Base-by-base conservation (phyloP, 23 red algal genomes). In the Rhodosorus marinus region DNA sequence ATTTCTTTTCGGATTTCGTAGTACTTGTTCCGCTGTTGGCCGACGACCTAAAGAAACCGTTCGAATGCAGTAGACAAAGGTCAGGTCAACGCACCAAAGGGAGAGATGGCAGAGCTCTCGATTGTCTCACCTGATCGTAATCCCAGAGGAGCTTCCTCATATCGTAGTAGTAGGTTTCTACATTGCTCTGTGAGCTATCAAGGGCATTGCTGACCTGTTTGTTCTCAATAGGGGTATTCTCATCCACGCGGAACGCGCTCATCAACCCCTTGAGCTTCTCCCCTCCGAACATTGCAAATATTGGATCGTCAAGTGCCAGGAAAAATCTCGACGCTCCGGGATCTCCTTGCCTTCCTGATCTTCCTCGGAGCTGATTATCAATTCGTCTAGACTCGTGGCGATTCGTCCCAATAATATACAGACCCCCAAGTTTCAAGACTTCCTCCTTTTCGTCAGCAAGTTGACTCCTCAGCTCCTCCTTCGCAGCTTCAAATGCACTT, bases 391-490 rank as follows among this genome's bases (percentile, higher is more conserved):
- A 80, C 48, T 98, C 90, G 5, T 81, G 71, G 29, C 79, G 54
- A 34, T 98, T 80, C 14, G 90, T 98, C n/a, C 90, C 90, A 47
- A 98, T 79, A 0, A 98, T 64, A 45, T 85, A 82, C 61, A 98
- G 40, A 33, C 90, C 90, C 17, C 90, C 90, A 25, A 79, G 51
- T 23, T 84, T 59, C 6, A 98, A 29, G 24, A 98, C 72, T 40
- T 61, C 68, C 31, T 78, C 61, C 40, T 59, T 49, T 62, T 98
- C 76, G 26, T 46, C 54, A 22, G 62, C 67, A 2, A 72, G 49
- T 8, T 33, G 29, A 17, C 62, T 65, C 26, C 68, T 52, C 4
- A 92, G 58, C 48, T 72, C 72, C 20, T 34, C 55, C 3, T 76
- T 53, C 4, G 65, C 54, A 5, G 65, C 72, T 4, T 55, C 66